Conservation (phyloP, 2,329 filamentous ascomycete genomes). For the Exophiala xenobiotica region DNA sequence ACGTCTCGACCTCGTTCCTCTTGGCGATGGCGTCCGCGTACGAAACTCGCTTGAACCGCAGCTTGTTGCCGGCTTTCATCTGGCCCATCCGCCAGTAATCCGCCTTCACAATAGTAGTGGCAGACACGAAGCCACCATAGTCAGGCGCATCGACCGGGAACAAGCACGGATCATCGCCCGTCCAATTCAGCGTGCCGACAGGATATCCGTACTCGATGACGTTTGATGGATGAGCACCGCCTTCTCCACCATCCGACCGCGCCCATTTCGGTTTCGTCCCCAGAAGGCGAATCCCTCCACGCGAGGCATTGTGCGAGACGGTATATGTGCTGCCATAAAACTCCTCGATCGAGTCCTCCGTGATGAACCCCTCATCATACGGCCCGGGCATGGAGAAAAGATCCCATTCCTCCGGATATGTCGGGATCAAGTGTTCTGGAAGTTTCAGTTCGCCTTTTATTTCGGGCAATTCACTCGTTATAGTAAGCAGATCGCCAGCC, state of each 20-base stretch:
- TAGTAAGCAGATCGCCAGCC: slow-evolving; percentile 54
- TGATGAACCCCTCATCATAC: slow-evolving; percentile 56
- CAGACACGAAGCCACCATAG: slow-evolving; percentile 60
- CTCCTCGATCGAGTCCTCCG: slow-evolving; percentile 54
- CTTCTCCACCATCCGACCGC: slow-evolving; percentile 59
- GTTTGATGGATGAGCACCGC: slow-evolving; percentile 61
- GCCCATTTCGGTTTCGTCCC: slow-evolving; percentile 61
- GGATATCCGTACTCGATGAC: slow-evolving; percentile 60
- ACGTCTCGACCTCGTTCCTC: slow-evolving; percentile 45
- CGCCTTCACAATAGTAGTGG: slow-evolving; percentile 55
- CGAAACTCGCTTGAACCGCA: slow-evolving; percentile 53
- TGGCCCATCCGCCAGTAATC: slow-evolving; percentile 64
- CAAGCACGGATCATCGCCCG: slow-evolving; percentile 61
- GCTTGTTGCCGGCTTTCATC: slow-evolving; percentile 57
- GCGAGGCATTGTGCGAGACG: slow-evolving; percentile 60
- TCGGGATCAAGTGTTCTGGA: slow-evolving; percentile 48
- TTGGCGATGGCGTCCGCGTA: slow-evolving; percentile 53
- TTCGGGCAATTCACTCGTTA: slow-evolving; percentile 42
- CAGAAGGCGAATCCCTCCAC: slow-evolving; percentile 60
- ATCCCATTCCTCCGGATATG: slow-evolving; percentile 53
- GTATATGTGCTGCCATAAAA: slow-evolving; percentile 60
- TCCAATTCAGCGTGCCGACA: slow-evolving; percentile 59
- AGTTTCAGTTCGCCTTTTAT: slow-evolving; percentile 38
- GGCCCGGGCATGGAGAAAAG: slow-evolving; percentile 57
- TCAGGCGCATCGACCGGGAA: slow-evolving; percentile 61